These are phyloP conservation scores for Microbotryum saponariae DNA, from an alignment of 1,284 basidiomycete species.

Conservation along the genomic window DNA sequence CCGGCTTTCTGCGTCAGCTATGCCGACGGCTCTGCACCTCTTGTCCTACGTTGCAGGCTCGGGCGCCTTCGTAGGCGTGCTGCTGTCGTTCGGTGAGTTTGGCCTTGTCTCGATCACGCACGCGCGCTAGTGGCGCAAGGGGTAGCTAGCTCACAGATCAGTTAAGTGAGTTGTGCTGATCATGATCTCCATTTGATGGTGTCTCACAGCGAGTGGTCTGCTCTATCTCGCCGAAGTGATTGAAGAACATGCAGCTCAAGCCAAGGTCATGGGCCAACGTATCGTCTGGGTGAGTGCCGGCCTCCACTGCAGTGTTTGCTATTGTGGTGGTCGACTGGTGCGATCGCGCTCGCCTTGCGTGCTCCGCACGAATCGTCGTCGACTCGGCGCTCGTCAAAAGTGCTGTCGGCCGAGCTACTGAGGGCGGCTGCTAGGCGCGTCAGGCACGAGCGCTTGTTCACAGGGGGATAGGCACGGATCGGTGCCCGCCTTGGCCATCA, in stretches of 20 bases:
- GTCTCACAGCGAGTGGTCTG: conserved; percentile 67
- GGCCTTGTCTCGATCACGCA: conserved; percentile 1
- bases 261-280: conserved; percentile 70
- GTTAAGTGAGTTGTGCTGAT: conserved; percentile 1
- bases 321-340: too few species aligned
- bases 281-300: conserved; percentile 66
- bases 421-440: too few species aligned
- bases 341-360: not conserved
- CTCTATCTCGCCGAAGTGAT: conserved; percentile 77
- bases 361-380: not conserved
- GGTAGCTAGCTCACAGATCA: too few species aligned
- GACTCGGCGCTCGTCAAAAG: too few species aligned
- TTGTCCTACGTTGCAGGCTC: conserved; percentile 55
- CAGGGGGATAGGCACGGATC: not conserved
- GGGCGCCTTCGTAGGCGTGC: conserved; percentile 67
- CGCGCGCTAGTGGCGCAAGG: too few species aligned
- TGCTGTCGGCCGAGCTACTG: too few species aligned
- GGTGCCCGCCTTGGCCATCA: not conserved
- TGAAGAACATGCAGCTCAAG: conserved; percentile 75
- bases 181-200: not conserved
- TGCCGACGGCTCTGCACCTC: conserved; percentile 37
- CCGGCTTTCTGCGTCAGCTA: conserved; percentile 4
- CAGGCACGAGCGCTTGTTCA: too few species aligned
- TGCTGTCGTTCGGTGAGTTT: conserved; percentile 61
- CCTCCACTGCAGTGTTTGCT: not conserved